phyloP scores from a whole-genome alignment of 768 basidiomycete species.

The Leccinum arenicola region DNA sequence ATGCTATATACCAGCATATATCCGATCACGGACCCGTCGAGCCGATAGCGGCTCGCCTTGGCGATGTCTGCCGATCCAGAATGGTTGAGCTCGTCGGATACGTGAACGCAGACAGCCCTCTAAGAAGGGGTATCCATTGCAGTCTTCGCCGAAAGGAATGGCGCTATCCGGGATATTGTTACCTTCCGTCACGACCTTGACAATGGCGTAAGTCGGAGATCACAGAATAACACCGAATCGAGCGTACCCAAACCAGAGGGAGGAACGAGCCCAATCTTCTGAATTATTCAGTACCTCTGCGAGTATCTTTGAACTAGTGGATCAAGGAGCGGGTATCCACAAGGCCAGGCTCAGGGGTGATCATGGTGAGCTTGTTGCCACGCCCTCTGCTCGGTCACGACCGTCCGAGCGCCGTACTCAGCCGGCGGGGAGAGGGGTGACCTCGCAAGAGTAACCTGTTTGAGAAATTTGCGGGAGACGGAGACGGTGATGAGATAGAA shows the following conservation, averaged over 20 bases:
- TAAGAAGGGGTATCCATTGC: slow-evolving; percentile 26
- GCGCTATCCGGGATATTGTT: slow-evolving; percentile 31
- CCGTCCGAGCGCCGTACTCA: slow-evolving; percentile 4
- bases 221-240: not conserved
- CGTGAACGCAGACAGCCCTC: slow-evolving; percentile 15
- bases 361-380: slow-evolving; percentile 3
- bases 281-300: slow-evolving; percentile 28
- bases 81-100: not conserved
- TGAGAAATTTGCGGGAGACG: slow-evolving; percentile 11
- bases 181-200: slow-evolving; percentile 29
- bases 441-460: not conserved
- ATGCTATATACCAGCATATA: slow-evolving; percentile 33
- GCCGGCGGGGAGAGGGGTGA: slow-evolving; percentile 13
- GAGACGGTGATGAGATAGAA: slow-evolving; percentile 3
- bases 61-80: slow-evolving; percentile 29
- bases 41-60: slow-evolving; percentile 29
- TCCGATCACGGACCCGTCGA: slow-evolving; percentile 31
- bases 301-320: slow-evolving; percentile 28
- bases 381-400: slow-evolving; percentile 2
- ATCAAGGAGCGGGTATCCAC: slow-evolving; percentile 15
- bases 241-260: slow-evolving; percentile 32
- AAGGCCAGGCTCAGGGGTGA: slow-evolving; percentile 4
- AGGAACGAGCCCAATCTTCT: slow-evolving; percentile 25
- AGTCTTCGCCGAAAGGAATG: slow-evolving; percentile 31
- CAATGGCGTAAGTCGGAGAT: not conserved